These are phyloP conservation scores for Colletotrichum orchidophilum DNA, from an alignment of 2,329 filamentous ascomycete genomes.

Conservation along the genomic window DNA sequence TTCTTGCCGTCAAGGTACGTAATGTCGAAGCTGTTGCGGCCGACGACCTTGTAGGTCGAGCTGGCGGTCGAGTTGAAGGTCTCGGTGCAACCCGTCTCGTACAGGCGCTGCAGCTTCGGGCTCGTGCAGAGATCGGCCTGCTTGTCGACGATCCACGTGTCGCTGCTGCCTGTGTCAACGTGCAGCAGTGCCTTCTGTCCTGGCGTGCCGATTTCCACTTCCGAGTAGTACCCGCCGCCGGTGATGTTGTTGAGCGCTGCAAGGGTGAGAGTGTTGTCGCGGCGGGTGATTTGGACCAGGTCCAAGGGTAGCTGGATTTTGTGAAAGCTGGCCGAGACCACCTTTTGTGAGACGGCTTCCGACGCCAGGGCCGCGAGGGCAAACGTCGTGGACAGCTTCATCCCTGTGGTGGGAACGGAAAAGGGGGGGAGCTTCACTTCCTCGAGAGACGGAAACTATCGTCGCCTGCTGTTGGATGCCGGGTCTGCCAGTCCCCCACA, in stretches of 20 bases:
- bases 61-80: slow-evolving; percentile 54
- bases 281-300: slow-evolving; percentile 22
- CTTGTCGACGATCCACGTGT: slow-evolving; percentile 64
- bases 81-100: slow-evolving; percentile 35
- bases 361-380: slow-evolving; percentile 8
- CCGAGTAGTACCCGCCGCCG: slow-evolving; percentile 70
- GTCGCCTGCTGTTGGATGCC: background rate
- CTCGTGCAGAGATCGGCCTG: slow-evolving; percentile 28
- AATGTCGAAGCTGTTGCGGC: slow-evolving; percentile 62
- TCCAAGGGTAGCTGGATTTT: slow-evolving; percentile 5
- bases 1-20: slow-evolving; percentile 67
- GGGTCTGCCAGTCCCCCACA: slow-evolving; percentile 11
- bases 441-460: background rate
- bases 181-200: slow-evolving; percentile 65
- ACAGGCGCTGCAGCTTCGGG: background rate
- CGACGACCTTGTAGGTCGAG: slow-evolving; percentile 56
- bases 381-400: background rate
- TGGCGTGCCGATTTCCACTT: slow-evolving; percentile 70
- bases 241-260: slow-evolving; percentile 61
- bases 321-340: slow-evolving; percentile 22
- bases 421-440: background rate
- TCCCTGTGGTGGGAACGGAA: background rate
- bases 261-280: slow-evolving; percentile 43
- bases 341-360: slow-evolving; percentile 7
- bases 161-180: slow-evolving; percentile 75